Percentiles rank a stretch among this genome's conserved stretches.
phyloP scores from a whole-genome alignment of 2,329 filamentous ascomycete species.

The Cercospora zeina region DNA sequence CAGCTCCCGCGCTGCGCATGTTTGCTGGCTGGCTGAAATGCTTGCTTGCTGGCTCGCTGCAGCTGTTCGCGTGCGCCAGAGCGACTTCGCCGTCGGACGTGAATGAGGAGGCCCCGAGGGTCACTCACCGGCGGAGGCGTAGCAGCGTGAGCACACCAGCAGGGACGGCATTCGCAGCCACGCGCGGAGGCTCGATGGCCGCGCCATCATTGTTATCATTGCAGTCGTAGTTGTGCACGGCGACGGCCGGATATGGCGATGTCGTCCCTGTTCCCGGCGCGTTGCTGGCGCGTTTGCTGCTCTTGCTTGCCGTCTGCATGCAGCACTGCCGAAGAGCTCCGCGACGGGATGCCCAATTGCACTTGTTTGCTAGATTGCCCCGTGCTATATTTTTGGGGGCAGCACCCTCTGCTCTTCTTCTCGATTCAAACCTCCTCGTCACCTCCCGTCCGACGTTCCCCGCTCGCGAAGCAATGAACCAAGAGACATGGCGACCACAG shows the following conservation, averaged over 20 bases:
- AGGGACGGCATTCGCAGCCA: constrained; percentile 29
- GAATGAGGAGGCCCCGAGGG: neutral
- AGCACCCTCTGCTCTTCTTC: neutral
- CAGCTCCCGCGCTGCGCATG: neutral
- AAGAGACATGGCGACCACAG: constrained; percentile 45
- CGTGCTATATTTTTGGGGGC: neutral
- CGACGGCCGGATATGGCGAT: neutral
- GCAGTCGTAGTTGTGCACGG: neutral
- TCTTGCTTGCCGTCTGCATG: neutral
- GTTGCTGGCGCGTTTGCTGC: neutral
- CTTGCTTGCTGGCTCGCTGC: constrained; percentile 1
- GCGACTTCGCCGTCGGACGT: neutral
- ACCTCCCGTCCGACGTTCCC: neutral
- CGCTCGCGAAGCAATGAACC: constrained; percentile 38
- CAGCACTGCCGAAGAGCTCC: constrained; percentile 5
- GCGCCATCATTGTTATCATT: constrained; percentile 26
- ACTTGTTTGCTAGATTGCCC: neutral
- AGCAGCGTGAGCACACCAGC: constrained; percentile 21
- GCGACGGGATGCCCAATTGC: neutral
- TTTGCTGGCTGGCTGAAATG: neutral
- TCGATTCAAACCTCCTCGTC: neutral
- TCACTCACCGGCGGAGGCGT: constrained; percentile 30
- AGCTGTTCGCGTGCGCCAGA: neutral
- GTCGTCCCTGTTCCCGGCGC: neutral
- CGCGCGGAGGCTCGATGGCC: constrained; percentile 27